phyloP scores from a whole-genome alignment of 768 basidiomycete genomes.

The Macrolepiota albuminosa region DNA sequence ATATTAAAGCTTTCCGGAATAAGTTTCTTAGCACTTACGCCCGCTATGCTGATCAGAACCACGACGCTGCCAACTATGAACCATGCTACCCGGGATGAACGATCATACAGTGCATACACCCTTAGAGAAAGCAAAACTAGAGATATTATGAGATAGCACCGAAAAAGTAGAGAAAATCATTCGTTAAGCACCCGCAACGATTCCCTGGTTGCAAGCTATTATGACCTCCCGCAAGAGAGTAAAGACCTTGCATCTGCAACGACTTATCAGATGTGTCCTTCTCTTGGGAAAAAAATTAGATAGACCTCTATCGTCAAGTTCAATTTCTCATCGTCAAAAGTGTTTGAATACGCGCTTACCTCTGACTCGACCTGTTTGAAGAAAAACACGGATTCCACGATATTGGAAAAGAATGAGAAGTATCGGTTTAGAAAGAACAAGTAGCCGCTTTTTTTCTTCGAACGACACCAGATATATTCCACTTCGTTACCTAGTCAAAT shows the following conservation, averaged over 20 bases:
- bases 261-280: neutral
- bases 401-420: conserved; percentile 1
- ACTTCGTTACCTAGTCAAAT: conserved; percentile 3
- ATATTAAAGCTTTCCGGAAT: neutral
- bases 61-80: neutral
- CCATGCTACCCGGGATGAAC: conserved; percentile 2
- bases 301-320: neutral
- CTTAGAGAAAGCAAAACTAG: neutral
- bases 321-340: no score
- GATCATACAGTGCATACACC: neutral
- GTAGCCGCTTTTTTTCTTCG: conserved; percentile 3
- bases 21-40: neutral
- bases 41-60: neutral
- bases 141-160: neutral
- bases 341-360: neutral
- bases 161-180: neutral
- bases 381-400: neutral
- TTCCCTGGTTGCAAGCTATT: neutral
- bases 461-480: conserved; percentile 7
- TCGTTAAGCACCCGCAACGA: neutral
- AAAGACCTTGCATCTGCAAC: neutral
- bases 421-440: conserved; percentile 8
- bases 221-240: neutral
- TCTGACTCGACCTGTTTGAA: neutral
- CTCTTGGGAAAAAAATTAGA: neutral